Base-by-base conservation (phyloP, 345 rosid genomes). In the Camelina sativa region DNA sequence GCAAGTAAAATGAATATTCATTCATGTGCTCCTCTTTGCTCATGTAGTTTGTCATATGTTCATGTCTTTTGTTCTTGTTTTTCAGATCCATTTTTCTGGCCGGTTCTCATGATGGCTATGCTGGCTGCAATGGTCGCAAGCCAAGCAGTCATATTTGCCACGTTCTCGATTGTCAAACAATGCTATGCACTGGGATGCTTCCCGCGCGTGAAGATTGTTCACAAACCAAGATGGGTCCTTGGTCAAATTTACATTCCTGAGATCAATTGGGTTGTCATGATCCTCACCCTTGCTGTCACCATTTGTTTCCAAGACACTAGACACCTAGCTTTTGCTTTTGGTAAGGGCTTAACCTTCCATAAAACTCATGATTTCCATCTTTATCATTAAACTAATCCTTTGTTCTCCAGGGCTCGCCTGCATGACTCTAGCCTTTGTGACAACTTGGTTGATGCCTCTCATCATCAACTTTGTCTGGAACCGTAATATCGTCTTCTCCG, bases 261-360 rank as follows among this genome's bases (percentile, higher is more conserved):
- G 89, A 86, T 95, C 71, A 95, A 95, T 64, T 95, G 99, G 99
- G 84, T 86, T 56, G 93, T 89, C 50, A 86, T 95, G 97, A 75
- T 92, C 84, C 91, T 95, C 73, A 81, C 94, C 67, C 85, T 90
- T 67, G 81, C 87, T 30, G 87, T 92, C 64, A 87, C 87, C 12
- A 51, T 86, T 61, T 86, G 91, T 64, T 88, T 83, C 79, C 87
- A 55, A 66, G 87, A 86, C 85, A 81, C 84, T 37, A 84, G 74
- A 61, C 87, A 67, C 66, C 66, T 92, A 43, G 99, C 91, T 77
- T 85, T 88, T 56, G 93, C 99, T 71, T 95, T 90, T 19, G 99
- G 97, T 90, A 77, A 82, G 57, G 86, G 75, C 22, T 40, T 60
- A 44, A 66, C 19, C 37, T 41, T 72, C 25, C n/a, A 47, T 30